phyloP scores from a whole-genome alignment of 2,329 filamentous ascomycete species.

The Parastagonospora nodorum region DNA sequence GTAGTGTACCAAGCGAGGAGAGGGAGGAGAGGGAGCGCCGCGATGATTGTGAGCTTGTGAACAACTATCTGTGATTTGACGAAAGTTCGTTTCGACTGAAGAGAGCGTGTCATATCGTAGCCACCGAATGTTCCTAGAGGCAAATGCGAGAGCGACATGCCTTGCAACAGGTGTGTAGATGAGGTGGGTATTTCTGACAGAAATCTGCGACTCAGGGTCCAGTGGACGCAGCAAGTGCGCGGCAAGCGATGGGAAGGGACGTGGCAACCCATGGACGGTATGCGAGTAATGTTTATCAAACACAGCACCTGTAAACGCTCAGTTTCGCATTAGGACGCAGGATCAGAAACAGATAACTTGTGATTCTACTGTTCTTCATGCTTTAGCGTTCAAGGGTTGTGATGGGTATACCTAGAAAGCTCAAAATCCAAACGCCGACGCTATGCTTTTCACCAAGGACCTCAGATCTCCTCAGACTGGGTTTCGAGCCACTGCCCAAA shows the following conservation, averaged over 20 bases:
- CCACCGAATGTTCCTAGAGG: no score
- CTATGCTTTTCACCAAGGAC: constrained; percentile 22
- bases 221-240: no score
- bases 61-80: neutral
- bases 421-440: constrained; percentile 27
- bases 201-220: no score
- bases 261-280: no score
- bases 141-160: no score
- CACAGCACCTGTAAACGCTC: no score
- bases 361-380: constrained; percentile 9
- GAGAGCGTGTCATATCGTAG: neutral
- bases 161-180: no score
- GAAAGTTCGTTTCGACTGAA: neutral
- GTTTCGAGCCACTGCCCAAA: constrained; percentile 78
- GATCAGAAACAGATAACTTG: neutral
- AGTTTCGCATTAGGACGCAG: neutral
- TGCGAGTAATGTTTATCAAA: no score
- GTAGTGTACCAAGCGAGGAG: constrained; percentile 29
- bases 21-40: constrained; percentile 18
- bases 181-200: no score
- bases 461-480: constrained; percentile 32
- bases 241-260: no score
- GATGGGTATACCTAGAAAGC: constrained; percentile 12
- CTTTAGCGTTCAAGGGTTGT: no score
- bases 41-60: constrained; percentile 12